These are phyloP conservation scores for Aspergillus bridgeri DNA, from an alignment of 495 filamentous ascomycete species.

Conservation along the genomic window DNA sequence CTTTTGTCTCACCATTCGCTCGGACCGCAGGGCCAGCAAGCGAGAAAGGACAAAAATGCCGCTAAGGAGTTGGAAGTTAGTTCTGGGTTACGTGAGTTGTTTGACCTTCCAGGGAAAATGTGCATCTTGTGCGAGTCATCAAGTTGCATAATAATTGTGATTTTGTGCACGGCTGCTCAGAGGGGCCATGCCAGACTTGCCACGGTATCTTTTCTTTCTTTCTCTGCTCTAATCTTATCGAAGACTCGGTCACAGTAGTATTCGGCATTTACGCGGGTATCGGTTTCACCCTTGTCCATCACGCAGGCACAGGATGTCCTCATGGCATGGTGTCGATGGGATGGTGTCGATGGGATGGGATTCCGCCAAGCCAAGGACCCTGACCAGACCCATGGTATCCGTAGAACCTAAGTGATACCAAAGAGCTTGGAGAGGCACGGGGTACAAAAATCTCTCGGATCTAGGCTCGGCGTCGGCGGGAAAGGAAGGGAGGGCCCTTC, in stretches of 20 bases:
- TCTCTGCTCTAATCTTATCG: background rate
- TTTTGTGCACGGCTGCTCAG: background rate
- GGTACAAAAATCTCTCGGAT: background rate
- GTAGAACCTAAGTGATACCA: too few species aligned
- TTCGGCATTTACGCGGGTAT: background rate
- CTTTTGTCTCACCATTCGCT: background rate
- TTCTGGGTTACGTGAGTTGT: background rate
- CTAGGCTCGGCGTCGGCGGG: background rate
- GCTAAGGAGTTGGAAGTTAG: background rate
- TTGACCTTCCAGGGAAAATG: background rate
- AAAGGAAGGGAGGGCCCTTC: slow-evolving; percentile 2
- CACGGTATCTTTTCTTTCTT: background rate
- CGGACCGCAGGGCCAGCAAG: background rate
- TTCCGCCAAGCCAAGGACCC: background rate
- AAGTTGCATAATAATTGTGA: background rate
- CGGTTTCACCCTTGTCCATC: background rate
- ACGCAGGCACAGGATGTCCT: background rate
- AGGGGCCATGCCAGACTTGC: background rate
- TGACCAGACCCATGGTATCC: background rate
- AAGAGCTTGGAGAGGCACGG: background rate
- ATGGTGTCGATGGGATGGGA: background rate
- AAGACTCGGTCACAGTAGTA: background rate
- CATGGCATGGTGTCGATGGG: background rate
- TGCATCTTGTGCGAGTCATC: background rate
- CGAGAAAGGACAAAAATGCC: background rate